phyloP scores from a whole-genome alignment of 768 basidiomycete genomes.

The Clavulina sp. region DNA sequence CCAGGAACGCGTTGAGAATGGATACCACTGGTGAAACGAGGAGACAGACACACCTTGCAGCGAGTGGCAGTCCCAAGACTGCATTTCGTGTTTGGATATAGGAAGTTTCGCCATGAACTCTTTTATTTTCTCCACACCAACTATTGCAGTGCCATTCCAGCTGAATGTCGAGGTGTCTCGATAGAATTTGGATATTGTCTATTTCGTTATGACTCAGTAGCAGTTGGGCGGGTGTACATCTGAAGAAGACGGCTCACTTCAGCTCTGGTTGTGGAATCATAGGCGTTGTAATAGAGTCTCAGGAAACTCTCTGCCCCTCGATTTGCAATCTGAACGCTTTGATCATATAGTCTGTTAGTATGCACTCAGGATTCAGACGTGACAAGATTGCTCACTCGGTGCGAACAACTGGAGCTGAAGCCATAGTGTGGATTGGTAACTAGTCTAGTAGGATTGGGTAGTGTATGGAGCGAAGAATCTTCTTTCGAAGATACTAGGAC shows the following conservation, averaged over 20 bases:
- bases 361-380: no score
- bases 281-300: slow-evolving; percentile 63
- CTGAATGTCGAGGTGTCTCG: slow-evolving; percentile 56
- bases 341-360: no score
- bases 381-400: no score
- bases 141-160: slow-evolving; percentile 74
- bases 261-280: slow-evolving; percentile 58
- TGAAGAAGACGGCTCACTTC: slow-evolving; percentile 8
- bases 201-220: slow-evolving; percentile 12
- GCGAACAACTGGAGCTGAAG: no score
- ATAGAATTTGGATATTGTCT: slow-evolving; percentile 68
- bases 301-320: slow-evolving; percentile 72
- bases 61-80: slow-evolving; percentile 80
- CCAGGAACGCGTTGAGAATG: not conserved
- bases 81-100: slow-evolving; percentile 60
- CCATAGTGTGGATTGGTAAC: no score
- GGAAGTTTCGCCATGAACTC: slow-evolving; percentile 11
- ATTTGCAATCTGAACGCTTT: slow-evolving; percentile 69
- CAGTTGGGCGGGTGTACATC: not conserved
- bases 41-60: slow-evolving; percentile 42
- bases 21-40: not conserved
- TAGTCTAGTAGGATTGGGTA: no score
- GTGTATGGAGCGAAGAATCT: no score
- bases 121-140: slow-evolving; percentile 46
- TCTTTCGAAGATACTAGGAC: no score